These are phyloP conservation scores for Pseudocohnilembus persalinus DNA, from an alignment of 169 alveolate species.

Conservation along the genomic window DNA sequence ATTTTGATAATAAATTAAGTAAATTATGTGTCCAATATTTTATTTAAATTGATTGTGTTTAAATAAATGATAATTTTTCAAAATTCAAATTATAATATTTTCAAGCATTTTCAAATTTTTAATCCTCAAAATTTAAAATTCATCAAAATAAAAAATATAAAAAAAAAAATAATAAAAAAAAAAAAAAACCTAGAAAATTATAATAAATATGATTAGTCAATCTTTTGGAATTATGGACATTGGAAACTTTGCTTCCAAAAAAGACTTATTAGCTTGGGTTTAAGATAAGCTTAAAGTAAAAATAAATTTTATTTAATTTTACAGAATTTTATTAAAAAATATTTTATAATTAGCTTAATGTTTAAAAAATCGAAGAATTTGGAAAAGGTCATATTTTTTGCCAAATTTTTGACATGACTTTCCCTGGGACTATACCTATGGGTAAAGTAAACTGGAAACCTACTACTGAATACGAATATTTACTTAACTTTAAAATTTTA, in stretches of 20 bases:
- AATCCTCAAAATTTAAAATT: neutral
- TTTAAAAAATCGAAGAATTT: slow-evolving; percentile 94
- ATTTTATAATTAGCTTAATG: slow-evolving; percentile 53
- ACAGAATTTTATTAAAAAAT: neutral
- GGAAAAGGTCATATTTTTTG: slow-evolving; percentile 96
- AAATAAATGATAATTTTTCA: too few relatives aligned
- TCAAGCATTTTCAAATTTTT: neutral
- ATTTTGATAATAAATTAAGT: too few relatives aligned
- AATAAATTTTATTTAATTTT: neutral
- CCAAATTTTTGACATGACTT: slow-evolving; percentile 92
- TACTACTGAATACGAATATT: slow-evolving; percentile 94
- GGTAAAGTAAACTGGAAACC: slow-evolving; percentile 95
- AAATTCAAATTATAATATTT: neutral
- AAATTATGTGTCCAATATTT: too few relatives aligned
- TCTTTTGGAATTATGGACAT: slow-evolving; percentile 17
- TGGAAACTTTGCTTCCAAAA: slow-evolving; percentile 8
- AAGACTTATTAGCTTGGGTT: slow-evolving; percentile 12
- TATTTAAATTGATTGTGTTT: too few relatives aligned
- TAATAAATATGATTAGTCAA: neutral
- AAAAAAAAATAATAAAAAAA: too few relatives aligned
- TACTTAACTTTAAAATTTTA: slow-evolving; percentile 93
- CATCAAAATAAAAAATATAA: too few relatives aligned
- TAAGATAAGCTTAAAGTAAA: neutral
- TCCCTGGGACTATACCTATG: slow-evolving; percentile 88
- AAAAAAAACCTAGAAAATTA: too few relatives aligned